These are phyloP conservation scores for Phoma sp. DNA, from an alignment of 2,329 filamentous ascomycete species.

Conservation along the genomic window DNA sequence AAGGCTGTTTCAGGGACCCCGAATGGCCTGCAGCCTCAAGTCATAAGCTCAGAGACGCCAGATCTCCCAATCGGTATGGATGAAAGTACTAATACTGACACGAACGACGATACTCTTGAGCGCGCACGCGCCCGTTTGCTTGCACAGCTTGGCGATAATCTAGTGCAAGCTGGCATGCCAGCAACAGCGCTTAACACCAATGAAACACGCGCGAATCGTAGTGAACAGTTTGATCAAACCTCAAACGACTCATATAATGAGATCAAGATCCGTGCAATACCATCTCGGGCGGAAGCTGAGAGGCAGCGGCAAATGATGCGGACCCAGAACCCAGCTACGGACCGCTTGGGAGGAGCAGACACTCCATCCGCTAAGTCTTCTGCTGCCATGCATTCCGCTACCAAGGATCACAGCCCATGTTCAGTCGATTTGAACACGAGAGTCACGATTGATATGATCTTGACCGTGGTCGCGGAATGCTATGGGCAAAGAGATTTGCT, in stretches of 20 bases:
- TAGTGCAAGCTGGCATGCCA: conserved; percentile 30
- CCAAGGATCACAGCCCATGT: conserved; percentile 2
- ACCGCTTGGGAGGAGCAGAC: not conserved
- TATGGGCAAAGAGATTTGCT: conserved; percentile 90
- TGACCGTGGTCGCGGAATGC: conserved; percentile 85
- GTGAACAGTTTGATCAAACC: not conserved
- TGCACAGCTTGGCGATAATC: conserved; percentile 48
- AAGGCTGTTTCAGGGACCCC: conserved; percentile 30
- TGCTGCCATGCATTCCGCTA: not conserved
- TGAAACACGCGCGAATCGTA: not conserved
- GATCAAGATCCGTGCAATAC: conserved; percentile 1
- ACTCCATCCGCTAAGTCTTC: not conserved
- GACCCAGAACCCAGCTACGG: conserved; percentile 7
- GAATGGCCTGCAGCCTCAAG: not conserved
- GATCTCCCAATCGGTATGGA: not conserved
- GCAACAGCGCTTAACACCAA: not conserved
- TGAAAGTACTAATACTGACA: conserved; percentile 4
- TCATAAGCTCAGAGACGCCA: not conserved
- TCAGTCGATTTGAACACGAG: conserved; percentile 59
- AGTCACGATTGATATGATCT: conserved; percentile 89
- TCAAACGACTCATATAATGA: not conserved
- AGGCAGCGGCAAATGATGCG: conserved; percentile 28
- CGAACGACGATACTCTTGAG: conserved; percentile 50
- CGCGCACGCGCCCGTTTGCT: conserved; percentile 58
- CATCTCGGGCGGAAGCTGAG: conserved; percentile 33